Percentiles rank a stretch among this genome's conserved stretches.
Evolutionary conservation across 2,329 filamentous ascomycete species (phyloP).

Genomic region (Cercospora sp.): DNA sequence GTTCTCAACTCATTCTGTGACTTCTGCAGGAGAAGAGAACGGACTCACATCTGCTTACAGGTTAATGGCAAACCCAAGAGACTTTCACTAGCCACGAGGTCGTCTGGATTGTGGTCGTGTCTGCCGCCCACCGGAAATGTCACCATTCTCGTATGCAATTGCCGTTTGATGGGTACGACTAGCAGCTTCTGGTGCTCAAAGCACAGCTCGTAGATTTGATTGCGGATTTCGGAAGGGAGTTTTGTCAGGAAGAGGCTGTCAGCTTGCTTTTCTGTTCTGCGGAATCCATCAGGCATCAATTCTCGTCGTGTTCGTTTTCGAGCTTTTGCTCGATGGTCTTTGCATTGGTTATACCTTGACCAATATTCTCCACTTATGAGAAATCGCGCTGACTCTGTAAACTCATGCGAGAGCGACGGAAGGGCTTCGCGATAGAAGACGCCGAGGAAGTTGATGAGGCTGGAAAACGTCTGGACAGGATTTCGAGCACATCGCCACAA

Average conservation of each 20-base stretch:
- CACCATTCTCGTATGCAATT: background rate
- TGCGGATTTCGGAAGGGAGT: constrained; percentile 5
- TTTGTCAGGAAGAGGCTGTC: background rate
- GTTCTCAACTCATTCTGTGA: too few relatives aligned
- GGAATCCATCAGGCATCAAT: background rate
- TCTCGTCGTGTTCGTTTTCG: background rate
- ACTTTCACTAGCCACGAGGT: background rate
- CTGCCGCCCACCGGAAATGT: background rate
- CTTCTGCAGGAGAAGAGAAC: too few relatives aligned
- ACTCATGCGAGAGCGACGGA: background rate
- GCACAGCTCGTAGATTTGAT: background rate
- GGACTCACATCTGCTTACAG: constrained; percentile 4
- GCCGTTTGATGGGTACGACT: background rate
- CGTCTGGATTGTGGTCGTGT: background rate
- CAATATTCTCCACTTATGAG: background rate
- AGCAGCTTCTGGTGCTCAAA: background rate
- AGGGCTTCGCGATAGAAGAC: background rate
- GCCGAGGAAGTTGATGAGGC: background rate
- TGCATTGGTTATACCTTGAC: background rate
- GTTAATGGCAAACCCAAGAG: background rate
- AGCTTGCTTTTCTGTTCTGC: background rate
- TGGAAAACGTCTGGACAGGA: background rate
- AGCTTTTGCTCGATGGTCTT: too few relatives aligned
- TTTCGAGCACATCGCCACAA: background rate
- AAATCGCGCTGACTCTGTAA: background rate